A percentile compares a stretch with the other conserved stretches of the same genome.
phyloP scores from a whole-genome alignment of 2,329 filamentous ascomycete genomes.

The Stromatinia cepivora region DNA sequence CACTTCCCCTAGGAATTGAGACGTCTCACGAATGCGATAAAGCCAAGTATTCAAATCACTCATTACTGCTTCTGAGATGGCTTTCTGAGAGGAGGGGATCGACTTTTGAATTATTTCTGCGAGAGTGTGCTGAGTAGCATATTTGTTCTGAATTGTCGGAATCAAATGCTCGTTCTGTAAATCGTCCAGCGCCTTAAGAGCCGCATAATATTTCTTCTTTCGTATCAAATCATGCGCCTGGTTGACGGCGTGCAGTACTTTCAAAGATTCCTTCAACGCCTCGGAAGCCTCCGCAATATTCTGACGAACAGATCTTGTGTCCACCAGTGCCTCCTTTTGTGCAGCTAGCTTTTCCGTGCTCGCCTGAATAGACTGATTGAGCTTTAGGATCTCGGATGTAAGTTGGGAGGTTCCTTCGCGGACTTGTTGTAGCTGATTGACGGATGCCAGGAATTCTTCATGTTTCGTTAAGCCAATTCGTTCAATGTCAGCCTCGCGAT shows the following conservation, averaged over 20 bases:
- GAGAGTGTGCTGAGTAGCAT: slow-evolving; percentile 91
- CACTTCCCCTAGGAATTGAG: slow-evolving; percentile 92
- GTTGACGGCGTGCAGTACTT: slow-evolving; percentile 89
- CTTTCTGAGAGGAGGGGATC: slow-evolving; percentile 86
- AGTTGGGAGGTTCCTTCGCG: slow-evolving; percentile 86
- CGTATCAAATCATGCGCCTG: slow-evolving; percentile 88
- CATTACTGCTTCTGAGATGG: slow-evolving; percentile 96
- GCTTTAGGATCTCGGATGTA: slow-evolving; percentile 84
- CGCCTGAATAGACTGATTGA: slow-evolving; percentile 92
- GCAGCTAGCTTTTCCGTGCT: slow-evolving; percentile 93
- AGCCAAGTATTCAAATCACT: slow-evolving; percentile 96
- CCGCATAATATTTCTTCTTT: slow-evolving; percentile 94
- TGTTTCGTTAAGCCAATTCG: slow-evolving; percentile 93
- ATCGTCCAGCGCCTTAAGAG: slow-evolving; percentile 90
- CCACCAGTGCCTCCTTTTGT: slow-evolving; percentile 91
- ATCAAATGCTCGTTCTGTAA: slow-evolving; percentile 91
- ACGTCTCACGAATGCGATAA: slow-evolving; percentile 90
- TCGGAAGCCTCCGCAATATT: slow-evolving; percentile 93
- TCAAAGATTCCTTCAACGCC: slow-evolving; percentile 85
- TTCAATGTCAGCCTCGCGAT: slow-evolving; percentile 90
- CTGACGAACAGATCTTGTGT: slow-evolving; percentile 86
- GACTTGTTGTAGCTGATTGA: slow-evolving; percentile 90
- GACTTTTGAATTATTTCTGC: slow-evolving; percentile 95
- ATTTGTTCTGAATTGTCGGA: slow-evolving; percentile 71
- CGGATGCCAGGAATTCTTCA: slow-evolving; percentile 91